Conservation (phyloP, 805 yeast genomes). For the Teunomyces cretensis region DNA sequence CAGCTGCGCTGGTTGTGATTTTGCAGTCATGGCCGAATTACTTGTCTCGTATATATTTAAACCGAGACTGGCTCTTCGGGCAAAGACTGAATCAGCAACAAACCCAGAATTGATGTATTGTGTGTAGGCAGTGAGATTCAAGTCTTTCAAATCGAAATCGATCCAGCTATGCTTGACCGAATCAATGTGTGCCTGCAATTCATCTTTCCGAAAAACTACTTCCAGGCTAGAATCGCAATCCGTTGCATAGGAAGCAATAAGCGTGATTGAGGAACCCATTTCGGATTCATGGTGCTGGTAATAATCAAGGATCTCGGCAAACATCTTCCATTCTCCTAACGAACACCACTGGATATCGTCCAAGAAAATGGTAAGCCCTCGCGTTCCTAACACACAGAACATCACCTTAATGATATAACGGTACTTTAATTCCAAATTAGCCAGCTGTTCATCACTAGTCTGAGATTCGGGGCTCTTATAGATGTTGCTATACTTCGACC, state of each 20-base stretch:
- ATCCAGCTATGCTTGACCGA: neutral
- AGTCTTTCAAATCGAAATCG: conserved; percentile 12
- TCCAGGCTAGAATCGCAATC: neutral
- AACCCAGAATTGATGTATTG: conserved; percentile 7
- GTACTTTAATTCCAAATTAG: conserved; percentile 38
- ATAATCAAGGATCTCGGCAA: conserved; percentile 26
- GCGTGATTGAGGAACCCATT: conserved; percentile 9
- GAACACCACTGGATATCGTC: conserved; percentile 51
- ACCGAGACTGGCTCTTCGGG: neutral
- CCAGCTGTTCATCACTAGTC: conserved; percentile 17
- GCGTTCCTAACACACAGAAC: conserved; percentile 38
- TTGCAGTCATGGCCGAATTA: too few relatives aligned
- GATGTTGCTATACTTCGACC: conserved; percentile 32
- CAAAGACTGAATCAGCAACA: neutral
- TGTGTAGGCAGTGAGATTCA: conserved; percentile 7
- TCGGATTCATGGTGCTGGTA: conserved; percentile 10
- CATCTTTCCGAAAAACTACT: neutral
- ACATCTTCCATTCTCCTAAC: conserved; percentile 25
- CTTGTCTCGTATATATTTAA: too few relatives aligned
- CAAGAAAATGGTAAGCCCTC: conserved; percentile 44
- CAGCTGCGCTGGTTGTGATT: too few relatives aligned
- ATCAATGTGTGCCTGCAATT: neutral
- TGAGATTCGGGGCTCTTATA: conserved; percentile 4
- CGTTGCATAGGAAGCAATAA: conserved; percentile 8
- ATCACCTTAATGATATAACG: conserved; percentile 43